Evolutionary conservation across 2,329 filamentous ascomycete genomes (phyloP), one percentile per base, ranked within the genome.

Genomic region (Ascochyta pisi): DNA sequence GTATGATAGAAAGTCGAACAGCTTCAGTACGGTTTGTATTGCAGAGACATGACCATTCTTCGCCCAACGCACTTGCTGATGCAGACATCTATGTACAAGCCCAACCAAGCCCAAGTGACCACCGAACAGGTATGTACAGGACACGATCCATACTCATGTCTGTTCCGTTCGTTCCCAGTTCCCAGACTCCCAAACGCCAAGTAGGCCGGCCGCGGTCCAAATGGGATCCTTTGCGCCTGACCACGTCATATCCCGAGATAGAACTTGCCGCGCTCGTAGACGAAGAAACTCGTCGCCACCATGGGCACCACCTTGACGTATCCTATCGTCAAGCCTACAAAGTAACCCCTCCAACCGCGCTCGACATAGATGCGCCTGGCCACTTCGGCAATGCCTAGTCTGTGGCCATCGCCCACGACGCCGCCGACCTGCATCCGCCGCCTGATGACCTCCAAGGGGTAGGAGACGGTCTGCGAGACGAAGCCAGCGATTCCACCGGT

Each of bases 401-500:
- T 82, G 66, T 86, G 91, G 0, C 94, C 93, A 73, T 98, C 93
- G 1, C 95, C 95, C 0, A 98, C 92, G 0, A 94, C 93, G 10
- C 94, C 95, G 43, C 92, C 91, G 13, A 99, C 95, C 74, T 99
- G 95, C 94, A 99, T 98, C 43, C 95, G 84, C 61, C 95, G 84
- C 57, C 95, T 83, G 55, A 98, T 89, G 15, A 99, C 91, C 76
- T 99, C 95, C 3, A 99, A 82, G 5, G 95, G 95, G 74, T 99
- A 99, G 15, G 93, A 96, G 0, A 89, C 86, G 0, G 94, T 96
- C 76, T 99, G 95, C 7, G 92, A 93, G 1, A 97, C 86, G 57
- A 96, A 81, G 2, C 95, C 95, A 0, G 95, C 93, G 9, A 95
- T 75, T 1, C 93, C 95, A 43, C 95, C 95, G 0, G 92, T 88